Evolutionary conservation across 495 filamentous ascomycete genomes (phyloP).

Genomic region (Tuber brumale): DNA sequence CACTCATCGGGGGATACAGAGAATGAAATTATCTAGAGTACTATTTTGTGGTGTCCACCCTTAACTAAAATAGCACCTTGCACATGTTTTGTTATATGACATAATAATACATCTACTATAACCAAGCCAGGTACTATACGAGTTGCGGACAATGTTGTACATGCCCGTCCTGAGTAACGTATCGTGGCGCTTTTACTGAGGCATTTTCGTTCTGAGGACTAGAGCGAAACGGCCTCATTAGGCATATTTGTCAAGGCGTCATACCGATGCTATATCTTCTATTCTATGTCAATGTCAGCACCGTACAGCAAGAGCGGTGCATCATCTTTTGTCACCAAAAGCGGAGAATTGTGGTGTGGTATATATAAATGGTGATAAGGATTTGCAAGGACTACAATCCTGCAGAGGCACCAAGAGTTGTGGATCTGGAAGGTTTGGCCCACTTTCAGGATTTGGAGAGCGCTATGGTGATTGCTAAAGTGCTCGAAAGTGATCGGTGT

Average conservation of each 20-base stretch:
- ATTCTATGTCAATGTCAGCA: neutral
- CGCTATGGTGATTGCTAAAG: no score
- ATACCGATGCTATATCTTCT: neutral
- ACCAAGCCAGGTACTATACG: neutral
- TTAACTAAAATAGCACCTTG: no score
- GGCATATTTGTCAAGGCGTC: neutral
- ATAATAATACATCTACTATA: neutral
- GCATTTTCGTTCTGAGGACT: neutral
- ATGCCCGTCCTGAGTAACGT: neutral
- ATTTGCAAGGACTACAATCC: neutral
- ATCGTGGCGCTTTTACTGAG: neutral
- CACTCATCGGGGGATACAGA: neutral
- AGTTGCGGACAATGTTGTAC: no score
- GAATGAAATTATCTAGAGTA: neutral
- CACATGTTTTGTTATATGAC: neutral
- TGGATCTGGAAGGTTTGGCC: neutral
- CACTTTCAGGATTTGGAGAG: neutral
- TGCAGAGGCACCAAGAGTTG: neutral
- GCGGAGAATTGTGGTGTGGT: neutral
- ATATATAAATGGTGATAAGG: neutral
- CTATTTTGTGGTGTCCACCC: neutral
- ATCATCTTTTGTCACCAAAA: neutral
- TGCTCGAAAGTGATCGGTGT: no score
- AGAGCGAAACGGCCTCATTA: neutral
- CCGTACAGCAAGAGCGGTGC: neutral